Percentiles rank a stretch among this genome's conserved stretches.
These are phyloP conservation scores for Pontederia paniculata DNA, from an alignment of 176 grass and related monocot genomes.

Conservation along the genomic window DNA sequence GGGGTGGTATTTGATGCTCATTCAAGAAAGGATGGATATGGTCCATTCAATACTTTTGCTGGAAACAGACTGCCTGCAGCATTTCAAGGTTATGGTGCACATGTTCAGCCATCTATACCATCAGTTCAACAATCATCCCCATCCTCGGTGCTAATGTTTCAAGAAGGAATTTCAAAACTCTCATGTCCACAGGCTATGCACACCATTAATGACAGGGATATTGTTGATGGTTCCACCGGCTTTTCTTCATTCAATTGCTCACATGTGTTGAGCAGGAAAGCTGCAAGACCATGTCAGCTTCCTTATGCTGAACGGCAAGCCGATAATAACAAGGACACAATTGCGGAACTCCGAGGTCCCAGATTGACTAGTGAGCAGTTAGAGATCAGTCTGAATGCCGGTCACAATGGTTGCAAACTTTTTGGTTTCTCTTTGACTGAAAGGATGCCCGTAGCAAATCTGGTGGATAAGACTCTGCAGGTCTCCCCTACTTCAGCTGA, in stretches of 20 bases:
- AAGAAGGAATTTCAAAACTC: constrained; percentile 18
- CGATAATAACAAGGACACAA: not conserved
- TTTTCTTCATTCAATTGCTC: constrained; percentile 9
- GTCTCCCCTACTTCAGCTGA: too few species aligned
- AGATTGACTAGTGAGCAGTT: not conserved
- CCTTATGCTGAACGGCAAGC: constrained; percentile 11
- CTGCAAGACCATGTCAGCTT: not conserved
- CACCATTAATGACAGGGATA: constrained; percentile 4
- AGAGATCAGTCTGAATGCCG: constrained; percentile 6
- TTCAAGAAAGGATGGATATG: constrained; percentile 25
- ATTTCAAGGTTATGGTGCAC: constrained; percentile 22
- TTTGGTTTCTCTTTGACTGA: constrained; percentile 55
- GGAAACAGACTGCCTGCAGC: constrained; percentile 30
- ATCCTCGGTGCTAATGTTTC: constrained; percentile 49
- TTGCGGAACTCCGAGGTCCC: not conserved
- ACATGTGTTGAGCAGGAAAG: constrained; percentile 23
- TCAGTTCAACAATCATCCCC: constrained; percentile 45
- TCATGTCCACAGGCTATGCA: constrained; percentile 13
- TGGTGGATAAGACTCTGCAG: constrained; percentile 9
- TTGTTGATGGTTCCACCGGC: constrained; percentile 15
- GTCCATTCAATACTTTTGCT: constrained; percentile 13
- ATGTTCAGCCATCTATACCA: constrained; percentile 10
- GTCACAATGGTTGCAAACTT: constrained; percentile 44
- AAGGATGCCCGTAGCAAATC: constrained; percentile 22
- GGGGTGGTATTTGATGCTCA: constrained; percentile 25